Base-by-base conservation (phyloP, 495 filamentous ascomycete species). In the Durotheca rogersii region DNA sequence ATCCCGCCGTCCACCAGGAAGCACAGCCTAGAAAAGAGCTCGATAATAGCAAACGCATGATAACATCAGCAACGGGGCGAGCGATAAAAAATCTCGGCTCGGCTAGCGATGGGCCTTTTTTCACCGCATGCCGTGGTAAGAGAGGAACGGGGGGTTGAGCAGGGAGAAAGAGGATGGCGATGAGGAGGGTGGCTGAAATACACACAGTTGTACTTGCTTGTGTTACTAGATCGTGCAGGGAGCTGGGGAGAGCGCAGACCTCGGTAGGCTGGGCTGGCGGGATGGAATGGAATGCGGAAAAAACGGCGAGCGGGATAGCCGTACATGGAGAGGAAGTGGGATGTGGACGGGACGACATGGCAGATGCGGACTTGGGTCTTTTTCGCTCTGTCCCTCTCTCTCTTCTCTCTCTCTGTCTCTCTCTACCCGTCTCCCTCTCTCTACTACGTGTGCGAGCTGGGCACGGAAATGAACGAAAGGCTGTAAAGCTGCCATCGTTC, bases 151-250 rank as follows among this genome's bases (percentile, higher is more conserved):
- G 18, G 27, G 32, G 23, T 27, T 27, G 23, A 9, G 23, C 27
- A 30, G 11, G 19, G 20, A 39, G 27, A 32, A 33, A 9, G 25
- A 47, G 43, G 19, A 35, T 40, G 53, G 41, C 39, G 45, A 55
- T 41, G 51, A 49, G 41, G 30, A 44, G 33, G 52, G 48, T 53
- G 49, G 55, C 55, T 58, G 39, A 46, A 58, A 6, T 53, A 44
- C 50, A 53, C 45, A 58, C 40, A 19, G 40, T 31, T 29, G 19
- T 58, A 23, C 23, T 47, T 50, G 47, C 39, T 53, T 59, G 56
- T 53, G 50, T 39, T 31, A 58, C 55, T 45, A 34, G 52, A 35
- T 40, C 32, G 15, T 19, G 45, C 40, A 55, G 43, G 45, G 43
- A 32, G 48, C 38, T 51, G 39, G 39, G 41, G 21, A 34, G 41